Base-by-base conservation (phyloP, 805 yeast genomes). In the Ogataea methanolica region DNA sequence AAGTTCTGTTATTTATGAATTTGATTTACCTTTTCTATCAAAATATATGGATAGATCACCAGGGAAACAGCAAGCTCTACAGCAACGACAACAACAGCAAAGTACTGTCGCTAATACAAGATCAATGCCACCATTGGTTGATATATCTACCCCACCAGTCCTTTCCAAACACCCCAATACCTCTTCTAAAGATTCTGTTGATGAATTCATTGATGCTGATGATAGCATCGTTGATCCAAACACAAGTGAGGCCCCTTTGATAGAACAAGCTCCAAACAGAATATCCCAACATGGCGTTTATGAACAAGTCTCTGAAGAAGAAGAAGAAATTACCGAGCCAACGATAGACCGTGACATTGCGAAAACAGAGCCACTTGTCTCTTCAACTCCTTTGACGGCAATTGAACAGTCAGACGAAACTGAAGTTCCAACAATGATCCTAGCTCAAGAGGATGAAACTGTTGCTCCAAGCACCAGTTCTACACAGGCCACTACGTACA, bases 1-100 rank as follows among this genome's bases (percentile, higher is more conserved):
- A 45, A 60, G 64, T 42, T 59, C 72, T 6, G 66, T 66, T 21
- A 60, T 68, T 47, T 69, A 67, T 47, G 71, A 68, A 47, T 67
- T 69, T 52, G 68, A 64, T 47, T 55, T 67, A 36, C 46, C 47
- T 2, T 16, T 45, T 41, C 44, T 66, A 16, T 55, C 65, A 4
- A 52, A 56, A 22, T 65, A 46, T 39, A 55, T 64, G 57, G 69
- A 62, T 26, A 56, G 45, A 38, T 41, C 43, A 8, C 43, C 37
- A 33, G 36, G 47, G n/a, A 41, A 33, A 6, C 33, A 17, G 21
- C 23, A 11, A 17, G 12, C 9, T 15, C 37, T 23, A 21, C 33
- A 41, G 8, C 33, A 35, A 22, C 23, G 6, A 15, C 11, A 3
- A 21, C 15, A 35, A 22, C 23, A 14, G 9, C 11, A n/a, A 21